Conservation (phyloP, 495 filamentous ascomycete species). For the Penicillium turbatum region DNA sequence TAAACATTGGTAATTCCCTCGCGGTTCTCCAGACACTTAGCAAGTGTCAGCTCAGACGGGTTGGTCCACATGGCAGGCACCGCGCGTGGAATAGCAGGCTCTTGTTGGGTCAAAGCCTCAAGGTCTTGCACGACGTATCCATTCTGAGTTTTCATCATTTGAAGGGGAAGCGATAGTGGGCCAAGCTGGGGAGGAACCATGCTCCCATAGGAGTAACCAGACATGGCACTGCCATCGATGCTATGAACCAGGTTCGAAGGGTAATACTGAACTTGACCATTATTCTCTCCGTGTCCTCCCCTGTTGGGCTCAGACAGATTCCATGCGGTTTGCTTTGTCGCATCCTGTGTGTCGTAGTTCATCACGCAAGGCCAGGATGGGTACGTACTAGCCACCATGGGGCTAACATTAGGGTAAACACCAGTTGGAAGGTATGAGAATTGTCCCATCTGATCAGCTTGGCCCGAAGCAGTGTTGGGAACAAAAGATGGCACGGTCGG, state of each 20-base stretch:
- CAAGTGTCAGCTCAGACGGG: constrained; percentile 69
- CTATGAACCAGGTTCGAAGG: constrained; percentile 9
- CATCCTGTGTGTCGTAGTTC: constrained; percentile 23
- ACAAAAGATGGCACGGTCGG: constrained; percentile 25
- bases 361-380: constrained; percentile 29
- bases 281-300: constrained; percentile 12
- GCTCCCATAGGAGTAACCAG: constrained; percentile 23
- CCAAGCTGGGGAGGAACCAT: constrained; percentile 20
- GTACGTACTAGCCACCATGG: constrained; percentile 25
- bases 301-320: constrained; percentile 25
- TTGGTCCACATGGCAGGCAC: constrained; percentile 80
- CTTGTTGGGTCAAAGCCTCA: constrained; percentile 63
- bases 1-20: constrained; percentile 92
- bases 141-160: constrained; percentile 45
- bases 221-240: constrained; percentile 22
- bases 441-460: constrained; percentile 28
- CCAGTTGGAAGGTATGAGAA: constrained; percentile 28
- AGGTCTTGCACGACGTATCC: constrained; percentile 62
- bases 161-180: constrained; percentile 27
- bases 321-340: constrained; percentile 16
- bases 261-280: constrained; percentile 22
- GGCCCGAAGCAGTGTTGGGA: constrained; percentile 15
- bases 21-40: constrained; percentile 87
- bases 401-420: constrained; percentile 24
- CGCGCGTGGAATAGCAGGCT: constrained; percentile 80